A percentile compares a stretch with the other conserved stretches of the same genome.
Evolutionary conservation across 805 yeast species (phyloP).

Genomic region (Schwanniomyces vanrijiae): DNA sequence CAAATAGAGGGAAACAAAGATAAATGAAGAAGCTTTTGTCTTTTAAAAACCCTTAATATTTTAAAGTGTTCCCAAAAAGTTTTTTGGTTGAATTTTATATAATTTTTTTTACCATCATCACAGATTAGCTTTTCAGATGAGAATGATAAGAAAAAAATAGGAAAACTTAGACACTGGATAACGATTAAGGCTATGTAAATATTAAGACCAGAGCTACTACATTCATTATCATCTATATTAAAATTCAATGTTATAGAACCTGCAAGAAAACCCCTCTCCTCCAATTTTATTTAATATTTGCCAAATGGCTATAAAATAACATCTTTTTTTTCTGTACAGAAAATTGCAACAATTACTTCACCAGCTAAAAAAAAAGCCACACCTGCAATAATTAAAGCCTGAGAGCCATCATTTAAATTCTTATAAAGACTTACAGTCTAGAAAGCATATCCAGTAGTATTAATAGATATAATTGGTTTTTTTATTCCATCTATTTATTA

Average conservation of each 20-base stretch:
- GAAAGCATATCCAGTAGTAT: slow-evolving; percentile 21
- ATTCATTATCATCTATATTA: slow-evolving; percentile 9
- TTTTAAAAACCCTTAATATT: slow-evolving; percentile 8
- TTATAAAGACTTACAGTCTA: slow-evolving; percentile 24
- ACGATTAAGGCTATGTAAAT: slow-evolving; percentile 21
- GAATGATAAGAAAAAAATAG: slow-evolving; percentile 15
- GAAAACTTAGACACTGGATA: slow-evolving; percentile 22
- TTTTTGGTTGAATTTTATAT: slow-evolving; percentile 5
- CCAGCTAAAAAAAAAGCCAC: slow-evolving; percentile 24
- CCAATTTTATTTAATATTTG: slow-evolving; percentile 21
- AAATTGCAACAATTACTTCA: slow-evolving; percentile 24
- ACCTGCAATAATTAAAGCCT: slow-evolving; percentile 20
- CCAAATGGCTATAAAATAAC: slow-evolving; percentile 26
- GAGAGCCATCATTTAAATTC: slow-evolving; percentile 21
- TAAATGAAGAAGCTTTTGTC: slow-evolving; percentile 15
- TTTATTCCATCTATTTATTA: slow-evolving; percentile 19
- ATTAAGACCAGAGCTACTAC: slow-evolving; percentile 19
- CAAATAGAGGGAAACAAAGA: slow-evolving; percentile 12
- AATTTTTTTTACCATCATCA: slow-evolving; percentile 20
- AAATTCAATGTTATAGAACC: slow-evolving; percentile 19
- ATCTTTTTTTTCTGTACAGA: slow-evolving; percentile 22
- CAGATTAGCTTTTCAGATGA: slow-evolving; percentile 25
- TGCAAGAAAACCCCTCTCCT: slow-evolving; percentile 19
- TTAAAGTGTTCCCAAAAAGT: slow-evolving; percentile 5
- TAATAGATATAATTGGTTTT: slow-evolving; percentile 13